Conservation (phyloP, 176 grass and related monocot species). For the Triticum monococcum region DNA sequence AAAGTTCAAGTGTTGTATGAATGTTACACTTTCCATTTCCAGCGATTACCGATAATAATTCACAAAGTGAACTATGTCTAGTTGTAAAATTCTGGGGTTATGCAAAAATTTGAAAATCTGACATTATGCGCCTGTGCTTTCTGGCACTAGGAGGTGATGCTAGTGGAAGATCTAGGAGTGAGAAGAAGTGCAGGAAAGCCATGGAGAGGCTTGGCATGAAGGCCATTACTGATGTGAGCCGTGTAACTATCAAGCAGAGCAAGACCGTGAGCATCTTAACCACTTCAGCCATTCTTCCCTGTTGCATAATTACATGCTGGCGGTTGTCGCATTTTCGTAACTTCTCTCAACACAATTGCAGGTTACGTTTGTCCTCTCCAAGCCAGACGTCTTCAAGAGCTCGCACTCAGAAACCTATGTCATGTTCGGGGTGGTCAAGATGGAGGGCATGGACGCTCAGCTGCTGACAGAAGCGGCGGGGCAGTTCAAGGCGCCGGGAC, state of each 20-base stretch:
- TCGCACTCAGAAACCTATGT: constrained; percentile 6
- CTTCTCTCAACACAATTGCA: not conserved
- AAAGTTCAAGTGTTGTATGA: not conserved
- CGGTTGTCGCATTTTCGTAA: not conserved
- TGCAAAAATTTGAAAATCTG: not conserved
- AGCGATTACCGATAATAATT: not conserved
- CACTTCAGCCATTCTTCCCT: not conserved
- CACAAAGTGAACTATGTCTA: not conserved
- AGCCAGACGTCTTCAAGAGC: constrained; percentile 35
- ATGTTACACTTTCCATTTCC: not conserved
- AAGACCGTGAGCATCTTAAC: constrained; percentile 24
- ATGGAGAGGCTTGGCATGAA: constrained; percentile 39
- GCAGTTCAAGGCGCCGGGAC: constrained; percentile 11
- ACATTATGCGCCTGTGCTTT: not conserved
- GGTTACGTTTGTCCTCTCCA: constrained; percentile 18
- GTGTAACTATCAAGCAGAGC: constrained; percentile 40
- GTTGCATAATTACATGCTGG: not conserved
- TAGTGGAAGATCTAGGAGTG: constrained; percentile 4
- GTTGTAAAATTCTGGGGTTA: not conserved
- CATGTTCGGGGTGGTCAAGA: constrained; percentile 28
- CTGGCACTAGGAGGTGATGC: constrained; percentile 17
- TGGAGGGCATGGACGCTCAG: constrained; percentile 10
- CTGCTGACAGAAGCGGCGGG: constrained; percentile 15
- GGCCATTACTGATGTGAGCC: constrained; percentile 25
- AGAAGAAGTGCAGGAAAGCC: constrained; percentile 23